Conservation (phyloP, 2,329 filamentous ascomycete species). For the Ophiostoma sp. region DNA sequence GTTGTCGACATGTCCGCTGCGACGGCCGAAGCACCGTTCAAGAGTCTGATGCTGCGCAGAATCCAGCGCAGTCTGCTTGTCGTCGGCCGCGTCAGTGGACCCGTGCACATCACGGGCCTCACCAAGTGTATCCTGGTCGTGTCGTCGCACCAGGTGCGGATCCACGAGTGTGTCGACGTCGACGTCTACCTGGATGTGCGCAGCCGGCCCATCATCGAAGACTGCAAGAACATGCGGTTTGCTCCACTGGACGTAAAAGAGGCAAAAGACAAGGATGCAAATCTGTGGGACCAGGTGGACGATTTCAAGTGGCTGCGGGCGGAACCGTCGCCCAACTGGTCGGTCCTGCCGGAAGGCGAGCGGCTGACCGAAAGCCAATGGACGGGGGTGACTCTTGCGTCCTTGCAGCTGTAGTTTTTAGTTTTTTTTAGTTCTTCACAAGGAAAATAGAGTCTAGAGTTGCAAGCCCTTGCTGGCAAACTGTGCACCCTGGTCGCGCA, state of each 20-base stretch:
- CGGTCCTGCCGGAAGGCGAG: constrained; percentile 56
- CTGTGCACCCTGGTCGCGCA: constrained; percentile 48
- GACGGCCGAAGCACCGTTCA: constrained; percentile 50
- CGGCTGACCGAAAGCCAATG: constrained; percentile 60
- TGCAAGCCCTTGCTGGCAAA: constrained; percentile 40
- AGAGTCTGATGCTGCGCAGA: constrained; percentile 61
- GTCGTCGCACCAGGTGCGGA: constrained; percentile 78
- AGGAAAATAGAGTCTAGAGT: not conserved
- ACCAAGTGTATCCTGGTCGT: constrained; percentile 71
- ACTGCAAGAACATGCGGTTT: constrained; percentile 74
- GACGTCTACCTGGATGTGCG: constrained; percentile 77
- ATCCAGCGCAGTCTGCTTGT: constrained; percentile 68
- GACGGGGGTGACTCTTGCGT: constrained; percentile 47
- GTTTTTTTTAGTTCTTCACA: not conserved
- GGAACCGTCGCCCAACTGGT: constrained; percentile 85
- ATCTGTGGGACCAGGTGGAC: constrained; percentile 85
- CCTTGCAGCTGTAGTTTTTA: not conserved
- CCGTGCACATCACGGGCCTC: constrained; percentile 76
- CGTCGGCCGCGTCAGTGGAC: constrained; percentile 70
- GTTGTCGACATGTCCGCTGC: constrained; percentile 76
- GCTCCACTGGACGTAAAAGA: constrained; percentile 55
- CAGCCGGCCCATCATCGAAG: constrained; percentile 89
- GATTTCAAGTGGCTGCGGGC: constrained; percentile 97
- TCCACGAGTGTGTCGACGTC: constrained; percentile 79
- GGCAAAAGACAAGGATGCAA: constrained; percentile 37